These are phyloP conservation scores for Wickerhamiella alocasiicola DNA, from an alignment of 805 yeast species.

Conservation along the genomic window DNA sequence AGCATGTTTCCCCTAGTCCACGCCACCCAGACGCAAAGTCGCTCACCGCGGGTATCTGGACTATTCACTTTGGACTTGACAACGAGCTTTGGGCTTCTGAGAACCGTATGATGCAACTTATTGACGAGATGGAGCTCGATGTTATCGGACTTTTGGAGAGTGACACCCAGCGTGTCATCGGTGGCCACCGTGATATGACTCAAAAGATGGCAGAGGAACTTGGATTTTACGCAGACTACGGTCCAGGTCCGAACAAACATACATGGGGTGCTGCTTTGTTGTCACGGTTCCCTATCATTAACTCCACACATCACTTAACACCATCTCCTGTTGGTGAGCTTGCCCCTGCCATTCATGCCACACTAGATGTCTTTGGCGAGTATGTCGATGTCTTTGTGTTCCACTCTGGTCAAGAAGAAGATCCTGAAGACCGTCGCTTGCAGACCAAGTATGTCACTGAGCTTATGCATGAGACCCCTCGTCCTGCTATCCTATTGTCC, in stretches of 20 bases:
- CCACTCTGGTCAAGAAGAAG: slow-evolving; percentile 98
- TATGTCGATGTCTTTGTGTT: slow-evolving; percentile 85
- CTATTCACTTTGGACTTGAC: slow-evolving; percentile 92
- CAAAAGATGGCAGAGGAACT: slow-evolving; percentile 84
- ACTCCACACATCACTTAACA: slow-evolving; percentile 78
- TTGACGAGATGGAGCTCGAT: slow-evolving; percentile 78
- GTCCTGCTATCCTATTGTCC: slow-evolving; percentile 79
- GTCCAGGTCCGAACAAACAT: slow-evolving; percentile 96
- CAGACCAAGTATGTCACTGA: slow-evolving; percentile 67
- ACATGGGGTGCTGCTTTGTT: slow-evolving; percentile 95
- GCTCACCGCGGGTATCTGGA: slow-evolving; percentile 96
- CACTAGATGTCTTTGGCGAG: slow-evolving; percentile 80
- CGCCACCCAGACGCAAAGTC: slow-evolving; percentile 53
- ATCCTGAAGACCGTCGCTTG: slow-evolving; percentile 78
- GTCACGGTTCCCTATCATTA: slow-evolving; percentile 86
- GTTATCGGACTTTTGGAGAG: slow-evolving; percentile 83
- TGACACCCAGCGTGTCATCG: slow-evolving; percentile 85
- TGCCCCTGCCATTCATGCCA: slow-evolving; percentile 97
- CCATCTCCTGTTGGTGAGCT: slow-evolving; percentile 97
- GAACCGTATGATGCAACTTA: slow-evolving; percentile 71
- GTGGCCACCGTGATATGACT: slow-evolving; percentile 91
- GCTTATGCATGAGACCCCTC: slow-evolving; percentile 67
- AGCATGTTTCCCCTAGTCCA: slow-evolving; percentile 50
- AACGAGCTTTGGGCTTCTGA: slow-evolving; percentile 98
- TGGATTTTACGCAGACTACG: slow-evolving; percentile 90